Percentiles rank a stretch among this genome's conserved stretches.
phyloP scores from a whole-genome alignment of 2,329 filamentous ascomycete species.

The Stagonosporopsis cucurbitacearum region DNA sequence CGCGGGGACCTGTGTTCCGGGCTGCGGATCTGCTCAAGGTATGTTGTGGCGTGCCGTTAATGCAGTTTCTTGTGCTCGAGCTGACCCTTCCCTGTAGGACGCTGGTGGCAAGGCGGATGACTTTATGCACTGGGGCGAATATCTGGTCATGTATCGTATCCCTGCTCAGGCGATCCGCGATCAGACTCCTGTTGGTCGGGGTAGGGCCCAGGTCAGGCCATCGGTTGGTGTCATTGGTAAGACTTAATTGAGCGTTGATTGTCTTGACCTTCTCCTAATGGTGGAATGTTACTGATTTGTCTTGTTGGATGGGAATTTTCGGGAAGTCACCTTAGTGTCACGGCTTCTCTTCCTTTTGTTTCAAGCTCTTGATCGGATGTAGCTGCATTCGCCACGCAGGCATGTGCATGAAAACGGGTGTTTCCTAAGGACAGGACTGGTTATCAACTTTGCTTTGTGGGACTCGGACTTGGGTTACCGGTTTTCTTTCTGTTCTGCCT shows the following conservation, averaged over 20 bases:
- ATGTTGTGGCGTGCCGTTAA: background rate
- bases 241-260: constrained; percentile 4
- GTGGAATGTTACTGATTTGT: too few species aligned
- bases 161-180: constrained; percentile 41
- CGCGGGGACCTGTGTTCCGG: constrained; percentile 41
- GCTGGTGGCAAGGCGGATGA: constrained; percentile 13
- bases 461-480: too few species aligned
- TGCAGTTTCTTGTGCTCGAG: too few species aligned
- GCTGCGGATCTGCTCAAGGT: constrained; percentile 38
- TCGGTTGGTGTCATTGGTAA: constrained; percentile 31
- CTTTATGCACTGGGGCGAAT: constrained; percentile 45
- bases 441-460: too few species aligned
- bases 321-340: background rate
- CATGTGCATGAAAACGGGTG: too few species aligned
- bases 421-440: too few species aligned
- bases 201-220: constrained; percentile 25
- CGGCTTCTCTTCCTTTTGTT: too few species aligned
- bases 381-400: too few species aligned
- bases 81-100: background rate
- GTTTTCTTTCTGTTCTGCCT: too few species aligned
- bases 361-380: too few species aligned
- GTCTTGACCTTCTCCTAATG: too few species aligned
- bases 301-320: background rate
- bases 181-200: constrained; percentile 35
- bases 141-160: constrained; percentile 45